phyloP scores from a whole-genome alignment of 1,139 yeast species.

The Kodamaea suecica region DNA sequence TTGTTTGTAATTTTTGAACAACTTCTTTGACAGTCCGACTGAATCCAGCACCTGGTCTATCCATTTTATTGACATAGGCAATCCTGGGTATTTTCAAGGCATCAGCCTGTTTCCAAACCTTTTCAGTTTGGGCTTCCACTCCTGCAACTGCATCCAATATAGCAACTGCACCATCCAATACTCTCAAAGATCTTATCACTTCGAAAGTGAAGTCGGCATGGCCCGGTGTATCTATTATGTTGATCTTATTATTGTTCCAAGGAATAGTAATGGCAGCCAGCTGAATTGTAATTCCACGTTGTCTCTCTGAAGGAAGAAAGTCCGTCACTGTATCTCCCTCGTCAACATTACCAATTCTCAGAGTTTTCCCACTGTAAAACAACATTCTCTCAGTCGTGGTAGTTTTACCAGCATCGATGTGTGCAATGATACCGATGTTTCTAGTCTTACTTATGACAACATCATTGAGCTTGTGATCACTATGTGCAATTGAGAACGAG shows the following conservation, averaged over 20 bases:
- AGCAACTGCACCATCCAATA: slow-evolving; percentile 90
- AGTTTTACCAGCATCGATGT: slow-evolving; percentile 88
- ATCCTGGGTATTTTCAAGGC: slow-evolving; percentile 67
- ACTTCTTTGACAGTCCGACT: slow-evolving; percentile 86
- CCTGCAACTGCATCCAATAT: slow-evolving; percentile 96
- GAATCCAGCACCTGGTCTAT: slow-evolving; percentile 92
- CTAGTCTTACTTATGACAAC: slow-evolving; percentile 42
- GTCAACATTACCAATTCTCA: slow-evolving; percentile 87
- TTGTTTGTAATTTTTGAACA: slow-evolving; percentile 70
- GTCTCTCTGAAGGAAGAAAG: slow-evolving; percentile 83
- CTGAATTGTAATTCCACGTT: slow-evolving; percentile 93
- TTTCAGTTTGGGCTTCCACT: slow-evolving; percentile 96
- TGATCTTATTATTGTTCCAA: slow-evolving; percentile 76
- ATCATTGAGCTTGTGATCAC: slow-evolving; percentile 22
- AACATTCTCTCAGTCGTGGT: slow-evolving; percentile 91
- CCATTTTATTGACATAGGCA: slow-evolving; percentile 91
- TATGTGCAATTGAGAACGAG: not conserved
- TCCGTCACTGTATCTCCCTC: slow-evolving; percentile 97
- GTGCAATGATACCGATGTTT: slow-evolving; percentile 81
- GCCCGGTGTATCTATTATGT: slow-evolving; percentile 95
- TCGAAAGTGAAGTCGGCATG: slow-evolving; percentile 98
- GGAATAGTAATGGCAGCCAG: slow-evolving; percentile 93
- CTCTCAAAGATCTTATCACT: slow-evolving; percentile 83
- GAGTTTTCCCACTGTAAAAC: slow-evolving; percentile 78
- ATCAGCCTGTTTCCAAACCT: slow-evolving; percentile 89